Evolutionary conservation across 768 basidiomycete species (phyloP).

Genomic region (Pleurotus tuoliensis): DNA sequence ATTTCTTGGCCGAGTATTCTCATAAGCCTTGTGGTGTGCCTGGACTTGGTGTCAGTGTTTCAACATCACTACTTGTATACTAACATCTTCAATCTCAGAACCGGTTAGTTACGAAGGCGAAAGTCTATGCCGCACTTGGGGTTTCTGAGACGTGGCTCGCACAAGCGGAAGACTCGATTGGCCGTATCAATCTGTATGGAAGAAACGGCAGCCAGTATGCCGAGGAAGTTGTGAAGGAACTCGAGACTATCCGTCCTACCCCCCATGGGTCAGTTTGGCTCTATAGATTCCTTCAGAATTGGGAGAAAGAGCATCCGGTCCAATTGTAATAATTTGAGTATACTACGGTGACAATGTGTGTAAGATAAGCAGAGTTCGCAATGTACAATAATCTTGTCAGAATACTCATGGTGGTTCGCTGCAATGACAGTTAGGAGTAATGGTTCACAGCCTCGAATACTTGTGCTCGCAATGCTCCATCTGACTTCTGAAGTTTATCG

Average conservation of each 20-base stretch:
- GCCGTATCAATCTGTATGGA: neutral
- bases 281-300: conserved; percentile 1
- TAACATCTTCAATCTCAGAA: neutral
- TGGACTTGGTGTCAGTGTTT: neutral
- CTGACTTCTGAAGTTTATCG: conserved; percentile 11
- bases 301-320: conserved; percentile 1
- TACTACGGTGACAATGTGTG: neutral
- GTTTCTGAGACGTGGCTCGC: neutral
- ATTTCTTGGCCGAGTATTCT: neutral
- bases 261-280: neutral
- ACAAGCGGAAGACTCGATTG: neutral
- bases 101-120: neutral
- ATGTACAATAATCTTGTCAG: neutral
- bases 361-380: neutral
- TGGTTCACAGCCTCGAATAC: neutral
- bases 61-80: neutral
- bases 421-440: neutral
- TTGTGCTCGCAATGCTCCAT: neutral
- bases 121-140: neutral
- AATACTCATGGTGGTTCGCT: neutral
- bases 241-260: neutral
- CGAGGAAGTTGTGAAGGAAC: neutral
- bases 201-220: neutral
- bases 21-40: neutral
- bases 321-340: neutral